phyloP scores from a whole-genome alignment of 1,284 basidiomycete genomes.

The Ganoderma lingzhi region DNA sequence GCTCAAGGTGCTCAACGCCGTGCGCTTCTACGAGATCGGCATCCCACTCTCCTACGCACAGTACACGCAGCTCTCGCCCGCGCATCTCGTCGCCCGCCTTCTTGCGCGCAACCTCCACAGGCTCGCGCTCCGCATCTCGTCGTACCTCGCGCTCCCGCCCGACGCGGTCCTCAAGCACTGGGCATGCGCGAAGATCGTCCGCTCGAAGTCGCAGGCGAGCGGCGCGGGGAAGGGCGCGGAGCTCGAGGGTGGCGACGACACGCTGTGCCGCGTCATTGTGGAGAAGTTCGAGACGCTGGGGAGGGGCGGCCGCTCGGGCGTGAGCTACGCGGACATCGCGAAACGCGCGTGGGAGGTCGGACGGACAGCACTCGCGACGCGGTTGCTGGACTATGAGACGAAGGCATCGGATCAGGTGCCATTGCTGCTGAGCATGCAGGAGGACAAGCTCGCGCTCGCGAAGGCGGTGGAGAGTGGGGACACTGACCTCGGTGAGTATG shows the following conservation, averaged over 20 bases:
- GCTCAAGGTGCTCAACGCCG: slow-evolving; percentile 95
- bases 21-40: slow-evolving; percentile 91
- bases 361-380: slow-evolving; percentile 85
- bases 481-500: slow-evolving; percentile 84
- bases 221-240: slow-evolving; percentile 61
- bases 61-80: slow-evolving; percentile 83
- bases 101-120: slow-evolving; percentile 91
- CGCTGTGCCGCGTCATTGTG: slow-evolving; percentile 84
- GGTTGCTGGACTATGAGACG: slow-evolving; percentile 93
- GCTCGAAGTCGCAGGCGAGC: slow-evolving; percentile 65
- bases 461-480: slow-evolving; percentile 97
- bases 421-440: slow-evolving; percentile 92
- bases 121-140: slow-evolving; percentile 91
- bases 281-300: slow-evolving; percentile 85
- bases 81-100: slow-evolving; percentile 84
- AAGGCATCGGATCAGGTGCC: slow-evolving; percentile 95
- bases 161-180: slow-evolving; percentile 94
- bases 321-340: slow-evolving; percentile 96
- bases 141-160: slow-evolving; percentile 83
- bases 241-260: slow-evolving; percentile 72
- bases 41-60: slow-evolving; percentile 94
- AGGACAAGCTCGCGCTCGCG: slow-evolving; percentile 87
- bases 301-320: slow-evolving; percentile 55
- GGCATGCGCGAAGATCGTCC: slow-evolving; percentile 92
- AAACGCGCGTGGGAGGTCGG: slow-evolving; percentile 95